A percentile compares a stretch with the other conserved stretches of the same genome.
Conservation (phyloP, 139 green algal genomes). For the Coelastrella sp. region DNA sequence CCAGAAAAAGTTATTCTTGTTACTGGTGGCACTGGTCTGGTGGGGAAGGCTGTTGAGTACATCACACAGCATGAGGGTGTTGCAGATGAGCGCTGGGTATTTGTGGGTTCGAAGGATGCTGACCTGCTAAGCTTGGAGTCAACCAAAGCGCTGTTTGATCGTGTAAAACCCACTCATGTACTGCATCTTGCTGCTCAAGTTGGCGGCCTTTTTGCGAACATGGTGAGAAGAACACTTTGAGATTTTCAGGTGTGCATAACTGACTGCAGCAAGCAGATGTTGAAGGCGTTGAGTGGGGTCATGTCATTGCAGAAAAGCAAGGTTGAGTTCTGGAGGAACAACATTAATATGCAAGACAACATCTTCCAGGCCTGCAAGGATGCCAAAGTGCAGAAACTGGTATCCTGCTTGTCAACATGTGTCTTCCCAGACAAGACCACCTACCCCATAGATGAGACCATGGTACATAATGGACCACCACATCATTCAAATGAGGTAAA, state of each 20-base stretch:
- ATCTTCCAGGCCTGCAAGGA: slow-evolving; percentile 63
- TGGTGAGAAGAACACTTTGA: slow-evolving; percentile 43
- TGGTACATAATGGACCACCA: slow-evolving; percentile 68
- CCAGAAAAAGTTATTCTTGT: slow-evolving; percentile 54
- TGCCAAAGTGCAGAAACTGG: slow-evolving; percentile 62
- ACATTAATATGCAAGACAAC: slow-evolving; percentile 72
- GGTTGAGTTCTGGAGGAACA: slow-evolving; percentile 65
- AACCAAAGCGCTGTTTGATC: slow-evolving; percentile 60
- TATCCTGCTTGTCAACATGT: slow-evolving; percentile 72
- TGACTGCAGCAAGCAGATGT: no score
- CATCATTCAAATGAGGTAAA: slow-evolving; percentile 65
- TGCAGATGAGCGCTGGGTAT: slow-evolving; percentile 59
- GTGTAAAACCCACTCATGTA: slow-evolving; percentile 63
- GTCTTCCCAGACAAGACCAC: slow-evolving; percentile 72
- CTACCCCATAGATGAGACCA: slow-evolving; percentile 72
- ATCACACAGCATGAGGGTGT: slow-evolving; percentile 46
- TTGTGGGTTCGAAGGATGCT: slow-evolving; percentile 61
- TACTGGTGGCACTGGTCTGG: slow-evolving; percentile 61
- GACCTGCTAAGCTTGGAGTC: slow-evolving; percentile 55
- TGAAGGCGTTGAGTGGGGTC: no score
- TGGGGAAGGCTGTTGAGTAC: slow-evolving; percentile 58
- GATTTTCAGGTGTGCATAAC: no score
- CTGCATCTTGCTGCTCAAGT: slow-evolving; percentile 68
- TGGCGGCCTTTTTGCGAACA: slow-evolving; percentile 71
- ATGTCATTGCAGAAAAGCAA: slow-evolving; percentile 40